Evolutionary conservation across 179 eudicot genomes (phyloP).

Genomic region (Gypsophila paniculata): DNA sequence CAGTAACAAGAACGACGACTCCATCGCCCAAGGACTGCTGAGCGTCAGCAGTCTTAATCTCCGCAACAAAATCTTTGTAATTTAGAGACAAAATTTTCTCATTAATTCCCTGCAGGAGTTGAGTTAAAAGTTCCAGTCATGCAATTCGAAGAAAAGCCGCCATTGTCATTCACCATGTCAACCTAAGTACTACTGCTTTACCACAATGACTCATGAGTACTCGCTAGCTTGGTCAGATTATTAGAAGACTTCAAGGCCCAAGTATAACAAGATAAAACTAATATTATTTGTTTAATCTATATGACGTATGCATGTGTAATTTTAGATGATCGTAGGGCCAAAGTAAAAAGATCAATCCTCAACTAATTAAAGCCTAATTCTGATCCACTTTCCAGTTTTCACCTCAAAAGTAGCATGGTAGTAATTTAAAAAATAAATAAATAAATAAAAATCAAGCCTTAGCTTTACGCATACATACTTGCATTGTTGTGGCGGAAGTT

Average conservation of each 20-base stretch:
- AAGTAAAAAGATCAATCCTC: background rate
- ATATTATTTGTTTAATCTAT: background rate
- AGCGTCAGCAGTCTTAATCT: constrained; percentile 82
- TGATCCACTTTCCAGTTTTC: background rate
- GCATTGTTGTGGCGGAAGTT: constrained; percentile 60
- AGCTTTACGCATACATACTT: constrained; percentile 33
- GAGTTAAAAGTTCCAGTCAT: constrained; percentile 13
- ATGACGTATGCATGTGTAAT: background rate
- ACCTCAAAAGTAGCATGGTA: background rate
- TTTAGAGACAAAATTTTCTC: constrained; percentile 60
- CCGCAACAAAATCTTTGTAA: constrained; percentile 51
- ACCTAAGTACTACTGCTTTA: background rate
- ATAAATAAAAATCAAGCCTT: no score
- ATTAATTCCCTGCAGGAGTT: constrained; percentile 60
- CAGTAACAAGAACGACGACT: constrained; percentile 72
- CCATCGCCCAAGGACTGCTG: constrained; percentile 63
- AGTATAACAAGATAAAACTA: background rate
- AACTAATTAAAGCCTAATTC: background rate
- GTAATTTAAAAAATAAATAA: background rate
- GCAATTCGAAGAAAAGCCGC: background rate
- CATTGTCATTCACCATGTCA: background rate
- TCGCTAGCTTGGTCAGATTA: background rate
- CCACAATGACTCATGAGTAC: no score
- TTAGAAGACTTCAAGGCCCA: background rate
- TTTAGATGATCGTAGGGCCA: no score